Base-by-base conservation (phyloP, 805 yeast species). In the Lachancea sp. region DNA sequence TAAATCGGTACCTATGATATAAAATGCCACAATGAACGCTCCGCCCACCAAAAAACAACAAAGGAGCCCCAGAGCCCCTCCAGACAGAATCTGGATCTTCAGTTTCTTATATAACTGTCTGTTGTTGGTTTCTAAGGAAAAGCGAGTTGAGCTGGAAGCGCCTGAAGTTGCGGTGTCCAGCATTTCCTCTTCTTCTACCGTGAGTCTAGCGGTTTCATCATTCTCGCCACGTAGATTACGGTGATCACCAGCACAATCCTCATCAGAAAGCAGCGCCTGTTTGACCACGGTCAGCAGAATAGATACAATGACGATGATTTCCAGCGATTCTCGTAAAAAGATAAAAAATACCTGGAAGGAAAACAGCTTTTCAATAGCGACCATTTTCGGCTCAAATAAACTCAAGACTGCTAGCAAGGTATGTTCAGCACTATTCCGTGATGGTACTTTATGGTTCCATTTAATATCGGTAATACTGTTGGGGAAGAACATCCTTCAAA, bases 281-380 rank as follows among this genome's bases (percentile, higher is more conserved):
- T 75, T 77, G 33, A 83, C 68, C 54, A 83, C 81, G 1, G 87
- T 77, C n/a, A 83, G 64, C 15, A 83, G 63, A 20, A 83, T 87
- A 1, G 89, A 80, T 3, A 83, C 74, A 45, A 83, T 83, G 43
- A 83, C 75, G n/a, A 84, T 82, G 56, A 79, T 78, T 61, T 83
- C 92, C 38, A 83, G 56, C 0, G 89, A 79, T 55, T 83, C 92
- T 51, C 92, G 66, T 19, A 83, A 59, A 25, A 82, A 78, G 38
- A 83, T 83, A 56, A 83, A 78, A 55, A 81, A 83, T 24, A 81
- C 78, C 63, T 82, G 87, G 36, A 80, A 75, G 2, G 87, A 81
- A 60, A 83, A 83, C 41, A 69, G 67, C 33, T 75, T 69, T 34
- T 71, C 77, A 31, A 67, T 54, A 12, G 25, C 29, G 2, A 41